Percentiles rank a stretch among this genome's conserved stretches.
phyloP scores from a whole-genome alignment of 768 basidiomycete genomes.

The Podaxis pistillaris region DNA sequence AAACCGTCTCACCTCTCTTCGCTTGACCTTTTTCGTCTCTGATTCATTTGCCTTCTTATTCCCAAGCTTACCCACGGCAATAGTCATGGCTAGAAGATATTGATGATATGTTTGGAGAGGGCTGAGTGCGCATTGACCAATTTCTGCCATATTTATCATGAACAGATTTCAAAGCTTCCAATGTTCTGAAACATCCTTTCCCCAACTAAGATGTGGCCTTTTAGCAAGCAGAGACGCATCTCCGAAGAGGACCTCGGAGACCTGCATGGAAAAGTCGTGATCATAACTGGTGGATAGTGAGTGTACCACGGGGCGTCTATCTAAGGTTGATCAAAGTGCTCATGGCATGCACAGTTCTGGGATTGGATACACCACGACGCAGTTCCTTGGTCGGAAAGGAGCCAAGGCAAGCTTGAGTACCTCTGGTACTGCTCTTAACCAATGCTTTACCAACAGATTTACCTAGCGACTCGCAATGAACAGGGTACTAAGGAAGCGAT shows the following conservation, averaged over 20 bases:
- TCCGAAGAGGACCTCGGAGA: slow-evolving; percentile 3
- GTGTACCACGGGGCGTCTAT: background rate
- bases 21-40: no score
- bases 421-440: background rate
- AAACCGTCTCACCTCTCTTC: no score
- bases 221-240: background rate
- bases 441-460: slow-evolving; percentile 13
- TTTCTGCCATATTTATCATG: no score
- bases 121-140: no score
- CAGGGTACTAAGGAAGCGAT: slow-evolving; percentile 19
- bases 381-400: slow-evolving; percentile 7
- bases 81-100: no score
- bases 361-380: slow-evolving; percentile 3
- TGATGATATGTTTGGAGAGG: no score
- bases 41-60: no score
- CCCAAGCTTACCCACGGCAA: no score
- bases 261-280: slow-evolving; percentile 4
- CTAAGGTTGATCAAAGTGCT: background rate
- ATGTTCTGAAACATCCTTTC: background rate
- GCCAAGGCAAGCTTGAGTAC: background rate
- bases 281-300: slow-evolving; percentile 6
- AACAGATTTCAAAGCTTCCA: no score
- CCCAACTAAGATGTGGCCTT: background rate
- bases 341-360: background rate
- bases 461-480: slow-evolving; percentile 20